Percentiles rank a stretch among this genome's conserved stretches.
Conservation (phyloP, 768 basidiomycete genomes). For the Amanita pallidorosea region DNA sequence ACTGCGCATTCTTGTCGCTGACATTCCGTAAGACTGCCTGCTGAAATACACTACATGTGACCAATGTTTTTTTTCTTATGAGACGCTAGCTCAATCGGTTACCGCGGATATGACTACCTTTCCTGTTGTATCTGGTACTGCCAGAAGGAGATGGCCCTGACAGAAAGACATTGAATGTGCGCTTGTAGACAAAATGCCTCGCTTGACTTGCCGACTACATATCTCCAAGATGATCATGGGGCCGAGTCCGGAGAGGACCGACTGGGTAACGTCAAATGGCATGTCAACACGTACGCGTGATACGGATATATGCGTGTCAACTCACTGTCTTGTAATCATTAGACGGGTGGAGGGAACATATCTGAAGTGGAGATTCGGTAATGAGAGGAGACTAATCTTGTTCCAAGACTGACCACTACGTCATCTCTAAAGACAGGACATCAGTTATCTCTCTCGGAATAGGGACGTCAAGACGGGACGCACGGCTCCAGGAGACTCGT, state of each 20-base stretch:
- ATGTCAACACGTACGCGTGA: conserved; percentile 22
- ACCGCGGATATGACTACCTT: conserved; percentile 30
- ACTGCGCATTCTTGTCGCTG: conserved; percentile 72
- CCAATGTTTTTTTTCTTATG: conserved; percentile 6
- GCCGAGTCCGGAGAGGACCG: conserved; percentile 72
- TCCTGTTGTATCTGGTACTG: conserved; percentile 87
- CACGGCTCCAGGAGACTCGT: conserved; percentile 74
- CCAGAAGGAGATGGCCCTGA: conserved; percentile 81
- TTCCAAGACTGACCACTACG: conserved; percentile 38
- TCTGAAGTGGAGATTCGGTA: conserved; percentile 24
- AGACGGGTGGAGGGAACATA: conserved; percentile 74
- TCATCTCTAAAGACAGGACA: conserved; percentile 35
- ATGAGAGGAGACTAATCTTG: neutral
- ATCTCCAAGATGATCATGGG: conserved; percentile 74
- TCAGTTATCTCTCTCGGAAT: neutral
- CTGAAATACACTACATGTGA: conserved; percentile 55
- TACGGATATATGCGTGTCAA: neutral
- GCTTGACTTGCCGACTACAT: conserved; percentile 50
- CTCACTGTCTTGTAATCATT: conserved; percentile 87
- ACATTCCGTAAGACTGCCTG: conserved; percentile 73
- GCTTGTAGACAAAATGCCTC: neutral
- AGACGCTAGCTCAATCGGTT: neutral
- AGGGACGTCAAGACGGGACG: conserved; percentile 10
- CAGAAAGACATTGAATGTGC: conserved; percentile 3
- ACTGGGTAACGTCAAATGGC: conserved; percentile 30